phyloP scores from a whole-genome alignment of 805 yeast species.

The Candida gorgasii region DNA sequence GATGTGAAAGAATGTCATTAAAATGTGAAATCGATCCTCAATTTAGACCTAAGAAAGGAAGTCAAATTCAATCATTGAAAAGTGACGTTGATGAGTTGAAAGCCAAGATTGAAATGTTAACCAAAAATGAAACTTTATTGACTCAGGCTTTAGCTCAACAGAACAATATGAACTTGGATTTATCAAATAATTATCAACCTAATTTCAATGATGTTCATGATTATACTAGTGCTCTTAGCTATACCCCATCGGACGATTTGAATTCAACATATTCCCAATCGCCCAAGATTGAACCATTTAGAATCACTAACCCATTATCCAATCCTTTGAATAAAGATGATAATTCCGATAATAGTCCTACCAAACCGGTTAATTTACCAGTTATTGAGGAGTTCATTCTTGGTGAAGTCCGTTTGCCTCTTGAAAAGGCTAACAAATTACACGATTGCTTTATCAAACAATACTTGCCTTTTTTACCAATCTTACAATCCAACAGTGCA shows the following conservation, averaged over 20 bases:
- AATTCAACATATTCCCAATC: conserved; percentile 7
- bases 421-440: conserved; percentile 67
- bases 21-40: conserved; percentile 89
- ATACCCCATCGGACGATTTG: conserved; percentile 10
- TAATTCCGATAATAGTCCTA: conserved; percentile 33
- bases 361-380: conserved; percentile 10
- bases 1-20: conserved; percentile 79
- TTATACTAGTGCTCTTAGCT: conserved; percentile 7
- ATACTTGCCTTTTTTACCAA: conserved; percentile 77
- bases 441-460: conserved; percentile 68
- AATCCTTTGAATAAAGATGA: conserved; percentile 15
- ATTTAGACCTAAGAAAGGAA: conserved; percentile 88
- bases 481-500: conserved; percentile 68
- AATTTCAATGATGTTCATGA: neutral
- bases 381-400: conserved; percentile 62
- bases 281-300: conserved; percentile 8
- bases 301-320: conserved; percentile 5
- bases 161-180: conserved; percentile 8
- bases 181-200: conserved; percentile 3
- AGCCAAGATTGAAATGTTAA: conserved; percentile 64
- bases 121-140: conserved; percentile 64
- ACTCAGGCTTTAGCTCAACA: conserved; percentile 58
- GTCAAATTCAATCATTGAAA: conserved; percentile 79
- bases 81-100: conserved; percentile 84
- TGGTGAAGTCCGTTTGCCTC: conserved; percentile 71